These are phyloP conservation scores for Pyrus betulifolia DNA, from an alignment of 306 rosid species.

Conservation along the genomic window DNA sequence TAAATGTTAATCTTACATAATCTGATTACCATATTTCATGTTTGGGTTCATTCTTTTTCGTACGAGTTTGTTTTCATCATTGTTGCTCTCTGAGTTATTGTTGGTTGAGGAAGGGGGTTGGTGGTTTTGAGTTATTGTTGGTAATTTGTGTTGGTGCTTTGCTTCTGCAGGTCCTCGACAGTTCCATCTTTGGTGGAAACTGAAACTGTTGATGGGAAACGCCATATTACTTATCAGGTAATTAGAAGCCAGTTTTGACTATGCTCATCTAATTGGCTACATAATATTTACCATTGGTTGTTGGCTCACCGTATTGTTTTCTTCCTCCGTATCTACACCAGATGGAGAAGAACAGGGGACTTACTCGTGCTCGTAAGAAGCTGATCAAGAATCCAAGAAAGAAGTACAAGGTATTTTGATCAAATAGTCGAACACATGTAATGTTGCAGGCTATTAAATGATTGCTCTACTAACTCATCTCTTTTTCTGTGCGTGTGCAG, in stretches of 20 bases:
- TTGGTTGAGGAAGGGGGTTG: background rate
- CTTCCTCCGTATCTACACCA: slow-evolving; percentile 15
- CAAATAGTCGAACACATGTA: background rate
- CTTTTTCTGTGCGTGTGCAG: slow-evolving; percentile 27
- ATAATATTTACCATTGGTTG: background rate
- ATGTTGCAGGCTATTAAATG: background rate
- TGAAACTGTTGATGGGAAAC: slow-evolving; percentile 68
- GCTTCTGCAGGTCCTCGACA: slow-evolving; percentile 34
- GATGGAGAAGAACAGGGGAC: slow-evolving; percentile 83
- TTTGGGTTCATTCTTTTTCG: background rate
- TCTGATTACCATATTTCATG: background rate
- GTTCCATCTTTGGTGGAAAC: slow-evolving; percentile 44
- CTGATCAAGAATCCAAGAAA: slow-evolving; percentile 77
- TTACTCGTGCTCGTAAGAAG: slow-evolving; percentile 73
- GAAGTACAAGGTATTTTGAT: slow-evolving; percentile 72
- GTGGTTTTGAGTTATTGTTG: background rate
- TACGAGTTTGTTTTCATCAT: background rate
- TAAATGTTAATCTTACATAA: background rate
- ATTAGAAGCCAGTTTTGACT: background rate
- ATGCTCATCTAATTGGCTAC: background rate
- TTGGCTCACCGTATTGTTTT: background rate
- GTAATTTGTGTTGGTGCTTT: background rate
- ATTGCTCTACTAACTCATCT: background rate
- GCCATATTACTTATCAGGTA: slow-evolving; percentile 58
- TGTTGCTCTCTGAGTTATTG: background rate